These are phyloP conservation scores for Salix caprea DNA, from an alignment of 345 rosid genomes.

Conservation along the genomic window DNA sequence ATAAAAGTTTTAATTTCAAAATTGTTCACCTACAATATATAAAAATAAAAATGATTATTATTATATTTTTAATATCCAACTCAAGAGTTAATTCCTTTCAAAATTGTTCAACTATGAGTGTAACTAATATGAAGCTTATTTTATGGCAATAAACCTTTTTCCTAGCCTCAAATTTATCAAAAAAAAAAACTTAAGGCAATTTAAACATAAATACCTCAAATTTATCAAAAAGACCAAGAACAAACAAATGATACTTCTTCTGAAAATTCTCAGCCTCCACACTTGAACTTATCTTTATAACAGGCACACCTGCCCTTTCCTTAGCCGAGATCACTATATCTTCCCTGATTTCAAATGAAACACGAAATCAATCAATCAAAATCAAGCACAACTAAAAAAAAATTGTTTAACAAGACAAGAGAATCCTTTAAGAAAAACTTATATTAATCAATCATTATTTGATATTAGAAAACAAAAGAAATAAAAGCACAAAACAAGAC, in stretches of 20 bases:
- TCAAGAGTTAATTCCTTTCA: not conserved
- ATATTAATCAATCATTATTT: not conserved
- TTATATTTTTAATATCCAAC: too few species aligned
- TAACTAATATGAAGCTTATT: too few species aligned
- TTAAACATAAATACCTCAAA: conserved; percentile 47
- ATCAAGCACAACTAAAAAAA: not conserved
- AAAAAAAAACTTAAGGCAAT: not conserved
- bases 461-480: not conserved
- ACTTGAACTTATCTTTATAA: conserved; percentile 43
- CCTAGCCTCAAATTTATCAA: not conserved
- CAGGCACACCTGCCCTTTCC: conserved; percentile 72
- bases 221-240: conserved; percentile 57
- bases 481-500: conserved; percentile 6
- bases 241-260: conserved; percentile 48
- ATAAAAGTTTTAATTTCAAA: too few species aligned
- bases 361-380: conserved; percentile 7
- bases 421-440: not conserved
- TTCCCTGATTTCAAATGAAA: conserved; percentile 41
- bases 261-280: conserved; percentile 58
- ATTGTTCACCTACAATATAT: too few species aligned
- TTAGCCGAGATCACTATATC: conserved; percentile 76
- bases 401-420: not conserved
- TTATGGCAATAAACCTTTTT: too few species aligned
- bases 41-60: too few species aligned
- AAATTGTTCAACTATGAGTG: not conserved